Percentiles rank a stretch among this genome's conserved stretches.
Evolutionary conservation across 2,329 filamentous ascomycete species (phyloP).

Genomic region (Fusarium verticillioides): DNA sequence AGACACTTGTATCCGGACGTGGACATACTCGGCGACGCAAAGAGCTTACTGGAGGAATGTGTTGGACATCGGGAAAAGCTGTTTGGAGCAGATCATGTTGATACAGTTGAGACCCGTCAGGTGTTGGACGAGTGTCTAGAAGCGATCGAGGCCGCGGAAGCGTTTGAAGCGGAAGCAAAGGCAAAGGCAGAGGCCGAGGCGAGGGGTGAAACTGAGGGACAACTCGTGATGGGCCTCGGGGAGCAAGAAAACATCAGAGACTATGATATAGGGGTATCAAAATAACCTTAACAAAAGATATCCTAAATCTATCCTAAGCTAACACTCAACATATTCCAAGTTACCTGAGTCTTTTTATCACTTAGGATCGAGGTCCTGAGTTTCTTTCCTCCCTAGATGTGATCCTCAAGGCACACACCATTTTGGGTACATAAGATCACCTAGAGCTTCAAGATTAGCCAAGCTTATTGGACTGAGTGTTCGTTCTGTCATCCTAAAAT

Average conservation of each 20-base stretch:
- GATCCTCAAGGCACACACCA: neutral
- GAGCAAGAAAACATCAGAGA: too few relatives aligned
- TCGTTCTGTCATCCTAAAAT: neutral
- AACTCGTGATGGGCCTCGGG: too few relatives aligned
- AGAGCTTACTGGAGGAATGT: too few relatives aligned
- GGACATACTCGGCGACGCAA: too few relatives aligned
- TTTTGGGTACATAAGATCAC: neutral
- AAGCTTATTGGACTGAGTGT: too few relatives aligned
- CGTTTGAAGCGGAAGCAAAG: neutral
- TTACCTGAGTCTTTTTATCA: too few relatives aligned
- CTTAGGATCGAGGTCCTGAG: neutral
- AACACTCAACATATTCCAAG: neutral
- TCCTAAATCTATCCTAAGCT: neutral
- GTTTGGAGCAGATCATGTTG: neutral
- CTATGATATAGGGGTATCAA: too few relatives aligned
- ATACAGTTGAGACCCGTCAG: neutral
- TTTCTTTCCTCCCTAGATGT: neutral
- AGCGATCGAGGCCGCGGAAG: neutral
- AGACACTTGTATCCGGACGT: too few relatives aligned
- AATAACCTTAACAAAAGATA: neutral
- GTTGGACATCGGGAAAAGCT: too few relatives aligned
- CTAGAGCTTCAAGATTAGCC: too few relatives aligned
- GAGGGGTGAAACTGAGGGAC: neutral
- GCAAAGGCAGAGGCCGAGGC: neutral
- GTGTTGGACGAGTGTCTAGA: neutral